Percentiles rank a stretch among this genome's conserved stretches.
phyloP scores from a whole-genome alignment of 1,284 basidiomycete species.

The Amylostereum chailletii region DNA sequence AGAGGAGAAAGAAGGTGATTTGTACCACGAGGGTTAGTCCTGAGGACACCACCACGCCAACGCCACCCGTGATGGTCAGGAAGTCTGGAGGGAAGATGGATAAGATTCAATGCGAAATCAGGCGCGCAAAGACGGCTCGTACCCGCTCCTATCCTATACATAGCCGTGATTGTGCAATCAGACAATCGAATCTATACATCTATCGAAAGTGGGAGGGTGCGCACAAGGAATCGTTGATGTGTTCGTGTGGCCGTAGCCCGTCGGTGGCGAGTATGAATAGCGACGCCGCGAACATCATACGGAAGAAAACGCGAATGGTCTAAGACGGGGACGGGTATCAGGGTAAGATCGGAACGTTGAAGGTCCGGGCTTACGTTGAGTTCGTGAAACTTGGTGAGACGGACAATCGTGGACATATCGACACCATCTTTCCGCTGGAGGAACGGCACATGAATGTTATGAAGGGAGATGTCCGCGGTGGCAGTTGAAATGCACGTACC shows the following conservation, averaged over 20 bases:
- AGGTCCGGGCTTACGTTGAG: constrained; percentile 47
- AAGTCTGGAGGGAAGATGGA: constrained; percentile 41
- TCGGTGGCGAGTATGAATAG: constrained; percentile 58
- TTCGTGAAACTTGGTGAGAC: constrained; percentile 70
- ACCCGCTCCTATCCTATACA: background rate
- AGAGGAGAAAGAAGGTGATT: constrained; percentile 7
- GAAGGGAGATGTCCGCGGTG: background rate
- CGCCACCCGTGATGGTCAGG: constrained; percentile 43
- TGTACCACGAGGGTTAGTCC: constrained; percentile 65
- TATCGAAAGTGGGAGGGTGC: background rate
- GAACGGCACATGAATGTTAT: constrained; percentile 2
- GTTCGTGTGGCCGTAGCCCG: constrained; percentile 49
- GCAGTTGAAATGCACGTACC: constrained; percentile 28
- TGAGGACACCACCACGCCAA: constrained; percentile 60
- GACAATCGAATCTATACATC: background rate
- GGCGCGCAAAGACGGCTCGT: background rate
- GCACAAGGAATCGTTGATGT: constrained; percentile 45
- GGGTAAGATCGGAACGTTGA: background rate
- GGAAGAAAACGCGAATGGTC: constrained; percentile 62
- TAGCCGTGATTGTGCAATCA: background rate
- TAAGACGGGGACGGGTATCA: constrained; percentile 18
- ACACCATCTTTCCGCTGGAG: constrained; percentile 45
- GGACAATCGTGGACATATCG: constrained; percentile 54
- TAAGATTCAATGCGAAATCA: background rate
- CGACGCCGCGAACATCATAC: constrained; percentile 57